Evolutionary conservation across 805 yeast genomes (phyloP), one percentile per base, ranked within the genome.

Genomic region (Cyberlindnera mississippiensis): DNA sequence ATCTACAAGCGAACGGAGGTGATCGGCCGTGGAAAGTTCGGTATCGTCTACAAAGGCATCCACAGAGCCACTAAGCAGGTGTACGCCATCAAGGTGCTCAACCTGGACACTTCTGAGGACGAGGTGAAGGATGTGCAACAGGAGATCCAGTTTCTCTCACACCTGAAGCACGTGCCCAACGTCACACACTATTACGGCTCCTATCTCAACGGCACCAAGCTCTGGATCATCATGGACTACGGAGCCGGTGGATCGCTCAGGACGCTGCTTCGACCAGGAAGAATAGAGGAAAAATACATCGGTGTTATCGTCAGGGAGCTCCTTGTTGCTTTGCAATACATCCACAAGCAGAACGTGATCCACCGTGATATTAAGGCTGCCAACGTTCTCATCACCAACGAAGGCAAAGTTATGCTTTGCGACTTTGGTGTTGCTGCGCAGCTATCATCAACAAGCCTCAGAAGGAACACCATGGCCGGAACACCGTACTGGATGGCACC

Each of bases 401-500:
- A 86, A 36, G 99, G 99, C 6, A 76, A 75, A 39, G 95, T 95
- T 4, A 87, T 86, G 57, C 73, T 93, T 34, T 91, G 98, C 71
- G 99, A 93, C 63, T 93, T 93, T 65, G 99, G 99, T 26, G 99
- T 95, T 17, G 99, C 99, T 1, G 97, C 97, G 2, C 91, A 88
- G 59, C 68, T 90, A 33, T 78, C 95, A 3, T 73, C 90, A 28
- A 75, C 82, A 29, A 78, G 80, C 15, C 61, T 82, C 35, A 87
- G 89, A 59, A 72, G 99, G 53, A 85, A 91, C 28, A 93, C 99
- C 0, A 89, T 95, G 78, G 98, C 96, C 0, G 95, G 95, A 7
- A 85, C 95, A 1, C 95, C 95, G 0, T 93, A 89, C 60, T 93
- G 99, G 99, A 93, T 93, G 99, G 97, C 99, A 0, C 99, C 99